Base-by-base conservation (phyloP, 2,329 filamentous ascomycete genomes). In the Venturia asperata region DNA sequence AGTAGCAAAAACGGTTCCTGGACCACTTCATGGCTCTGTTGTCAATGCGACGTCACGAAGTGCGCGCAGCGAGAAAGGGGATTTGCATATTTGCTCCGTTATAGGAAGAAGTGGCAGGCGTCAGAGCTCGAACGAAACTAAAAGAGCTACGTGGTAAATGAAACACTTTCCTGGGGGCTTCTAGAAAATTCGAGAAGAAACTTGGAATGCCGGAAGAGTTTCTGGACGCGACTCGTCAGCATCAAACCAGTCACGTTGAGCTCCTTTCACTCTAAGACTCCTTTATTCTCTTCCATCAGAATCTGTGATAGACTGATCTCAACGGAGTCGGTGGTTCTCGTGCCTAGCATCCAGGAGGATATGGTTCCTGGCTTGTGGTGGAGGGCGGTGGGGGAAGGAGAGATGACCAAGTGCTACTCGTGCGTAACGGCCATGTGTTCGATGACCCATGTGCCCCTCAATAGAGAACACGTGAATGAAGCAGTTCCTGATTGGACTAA, bases 1-100 rank as follows among this genome's bases (percentile, higher is more conserved):
- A 37, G 27, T 62, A 37, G 37, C 39, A 47, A n/a, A 27, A 27
- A 10, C n/a, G 37, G 24, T 43, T 30, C 60, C 24, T 43, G 43
- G 60, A 43, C 60, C 39, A 62, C 43, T 43, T 1, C n/a, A 39
- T 34, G 27, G 39, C 60, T 62, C 39, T 43, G 3, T n/a, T 43
- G 21, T 62, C 19, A 62, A 62, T 43, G 39, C 60, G 43, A 17
- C n/a, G 6, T 30, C 21, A 34, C 30, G 13, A 24, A 34, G 19
- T 62, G 24, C 11, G 15, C 27, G 15, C 21, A n/a, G 19, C 27
- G 11, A 17, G 21, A 10, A 43, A 43, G 39, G 30, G 30, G 60
- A 47, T 43, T 34, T 43, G 43, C 60, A 43, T 62, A 43, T 62
- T 43, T 27, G 39, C n/a, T 30, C 27, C 13, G 19, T 47, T 62